Percentiles rank a stretch among this genome's conserved stretches.
Conservation (phyloP, 768 basidiomycete species). For the Collybia sordida region DNA sequence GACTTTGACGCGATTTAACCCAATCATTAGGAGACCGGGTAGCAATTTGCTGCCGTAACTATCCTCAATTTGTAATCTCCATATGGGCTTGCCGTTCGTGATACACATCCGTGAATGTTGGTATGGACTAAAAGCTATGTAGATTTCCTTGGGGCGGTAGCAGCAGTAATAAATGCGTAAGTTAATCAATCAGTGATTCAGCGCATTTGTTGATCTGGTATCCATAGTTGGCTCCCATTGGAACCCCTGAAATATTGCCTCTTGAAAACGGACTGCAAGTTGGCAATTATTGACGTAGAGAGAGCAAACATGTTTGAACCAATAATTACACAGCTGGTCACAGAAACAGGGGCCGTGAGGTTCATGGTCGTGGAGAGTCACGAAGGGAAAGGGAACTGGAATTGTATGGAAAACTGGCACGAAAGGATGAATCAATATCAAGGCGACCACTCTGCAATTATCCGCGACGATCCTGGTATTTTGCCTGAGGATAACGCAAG, state of each 20-base stretch:
- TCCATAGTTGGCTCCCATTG: conserved; percentile 38
- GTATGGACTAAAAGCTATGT: background rate
- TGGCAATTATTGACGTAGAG: conserved; percentile 46
- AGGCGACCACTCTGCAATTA: conserved; percentile 26
- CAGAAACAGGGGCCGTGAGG: conserved; percentile 29
- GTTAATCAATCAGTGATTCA: no score
- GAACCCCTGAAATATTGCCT: conserved; percentile 46
- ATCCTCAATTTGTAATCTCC: conserved; percentile 43
- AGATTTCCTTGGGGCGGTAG: conserved; percentile 50
- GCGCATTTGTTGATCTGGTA: background rate
- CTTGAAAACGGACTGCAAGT: conserved; percentile 36
- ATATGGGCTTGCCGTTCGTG: conserved; percentile 50
- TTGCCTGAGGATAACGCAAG: conserved; percentile 47
- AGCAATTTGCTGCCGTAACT: conserved; percentile 48
- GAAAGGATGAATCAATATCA: conserved; percentile 30
- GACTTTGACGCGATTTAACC: no score
- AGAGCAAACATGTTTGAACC: conserved; percentile 37
- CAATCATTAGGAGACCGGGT: conserved; percentile 37
- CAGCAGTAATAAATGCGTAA: conserved; percentile 47
- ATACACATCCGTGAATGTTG: background rate
- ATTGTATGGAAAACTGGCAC: conserved; percentile 40
- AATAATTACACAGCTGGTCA: conserved; percentile 23
- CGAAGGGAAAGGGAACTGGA: conserved; percentile 43
- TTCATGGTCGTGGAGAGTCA: conserved; percentile 35
- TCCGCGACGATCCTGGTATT: conserved; percentile 30